Evolutionary conservation across 805 yeast genomes (phyloP), one percentile per base, ranked within the genome.

Genomic region (Cyberlindnera euphorbiae): DNA sequence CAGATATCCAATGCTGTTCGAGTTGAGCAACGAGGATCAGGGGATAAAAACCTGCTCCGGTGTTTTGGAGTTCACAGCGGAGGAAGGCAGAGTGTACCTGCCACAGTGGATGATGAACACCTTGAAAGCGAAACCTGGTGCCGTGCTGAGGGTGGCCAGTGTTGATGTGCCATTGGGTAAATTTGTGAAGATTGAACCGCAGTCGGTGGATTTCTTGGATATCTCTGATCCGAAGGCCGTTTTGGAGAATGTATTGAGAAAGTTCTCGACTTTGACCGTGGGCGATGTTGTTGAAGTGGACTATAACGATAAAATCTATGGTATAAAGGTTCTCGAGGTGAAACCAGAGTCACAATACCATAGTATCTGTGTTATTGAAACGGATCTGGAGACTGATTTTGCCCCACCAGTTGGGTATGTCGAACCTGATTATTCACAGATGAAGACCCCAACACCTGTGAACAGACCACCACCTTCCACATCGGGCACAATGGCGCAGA

Each of bases 401-500:
- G 97, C 97, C 2, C 96, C 98, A 3, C 99, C 99, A 0, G 96
- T 90, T 5, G 99, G 99, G 0, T 93, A 93, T 56, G 96, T 85
- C 14, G 97, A 90, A 56, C 96, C 96, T 2, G 88, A 84, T 45
- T 75, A 75, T 58, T 19, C 62, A 47, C 48, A 57, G 59, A 25
- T 38, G n/a, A 39, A 39, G 28, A 39, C 26, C 8, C 9, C 25
- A 3, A 12, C 36, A 8, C 28, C 27, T 8, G 24, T 25, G 8
- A 8, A 17, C n/a, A 27, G 17, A 27, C 35, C 30, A 5, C 26
- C 14, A 17, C 28, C 32, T 3, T 67, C 63, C 1, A 69, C 71
- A 2, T 64, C 73, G 7, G 90, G 85, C 1, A 70, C 86, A 0
- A 86, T 88, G 96, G 89, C 95, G 0, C 71, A 69, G 43, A 64